These are phyloP conservation scores for Pseudophaeomoniella oleicola DNA, from an alignment of 2,329 filamentous ascomycete species.

Conservation along the genomic window DNA sequence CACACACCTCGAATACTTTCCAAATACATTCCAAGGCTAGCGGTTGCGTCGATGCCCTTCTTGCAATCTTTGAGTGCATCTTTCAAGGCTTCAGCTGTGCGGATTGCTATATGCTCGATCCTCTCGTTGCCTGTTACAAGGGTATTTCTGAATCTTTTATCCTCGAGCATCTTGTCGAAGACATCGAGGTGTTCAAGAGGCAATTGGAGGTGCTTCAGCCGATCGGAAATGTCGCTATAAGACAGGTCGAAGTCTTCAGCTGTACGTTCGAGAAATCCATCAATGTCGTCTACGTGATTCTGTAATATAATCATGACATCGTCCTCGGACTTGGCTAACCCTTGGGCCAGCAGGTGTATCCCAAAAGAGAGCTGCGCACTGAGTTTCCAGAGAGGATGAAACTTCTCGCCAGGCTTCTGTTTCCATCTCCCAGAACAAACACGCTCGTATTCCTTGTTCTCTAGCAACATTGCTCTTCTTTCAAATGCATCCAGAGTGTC, in stretches of 20 bases:
- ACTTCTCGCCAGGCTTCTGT: slow-evolving; percentile 57
- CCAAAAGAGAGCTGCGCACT: slow-evolving; percentile 89
- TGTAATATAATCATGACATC: slow-evolving; percentile 84
- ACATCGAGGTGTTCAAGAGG: slow-evolving; percentile 69
- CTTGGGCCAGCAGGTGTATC: slow-evolving; percentile 71
- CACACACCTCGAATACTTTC: slow-evolving; percentile 47
- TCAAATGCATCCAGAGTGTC: slow-evolving; percentile 23
- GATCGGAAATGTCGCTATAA: slow-evolving; percentile 61
- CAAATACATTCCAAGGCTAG: slow-evolving; percentile 65
- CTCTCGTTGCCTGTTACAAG: slow-evolving; percentile 79
- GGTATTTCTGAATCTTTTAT: slow-evolving; percentile 65
- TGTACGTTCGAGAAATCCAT: slow-evolving; percentile 75
- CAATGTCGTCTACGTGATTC: slow-evolving; percentile 83
- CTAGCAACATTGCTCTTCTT: slow-evolving; percentile 53
- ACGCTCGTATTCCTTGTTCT: slow-evolving; percentile 52
- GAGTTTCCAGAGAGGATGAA: slow-evolving; percentile 81
- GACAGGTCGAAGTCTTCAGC: slow-evolving; percentile 74
- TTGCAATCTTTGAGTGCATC: slow-evolving; percentile 66
- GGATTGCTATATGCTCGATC: slow-evolving; percentile 76
- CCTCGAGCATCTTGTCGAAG: slow-evolving; percentile 79
- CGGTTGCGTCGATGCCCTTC: slow-evolving; percentile 61
- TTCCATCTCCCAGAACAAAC: slow-evolving; percentile 65
- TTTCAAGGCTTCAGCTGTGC: slow-evolving; percentile 61
- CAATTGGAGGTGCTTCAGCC: slow-evolving; percentile 65
- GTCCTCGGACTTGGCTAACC: slow-evolving; percentile 73